Percentiles rank a stretch among this genome's conserved stretches.
Evolutionary conservation across 192 early-diverging fungal genomes (phyloP).

Genomic region (Thamnidium elegans): DNA sequence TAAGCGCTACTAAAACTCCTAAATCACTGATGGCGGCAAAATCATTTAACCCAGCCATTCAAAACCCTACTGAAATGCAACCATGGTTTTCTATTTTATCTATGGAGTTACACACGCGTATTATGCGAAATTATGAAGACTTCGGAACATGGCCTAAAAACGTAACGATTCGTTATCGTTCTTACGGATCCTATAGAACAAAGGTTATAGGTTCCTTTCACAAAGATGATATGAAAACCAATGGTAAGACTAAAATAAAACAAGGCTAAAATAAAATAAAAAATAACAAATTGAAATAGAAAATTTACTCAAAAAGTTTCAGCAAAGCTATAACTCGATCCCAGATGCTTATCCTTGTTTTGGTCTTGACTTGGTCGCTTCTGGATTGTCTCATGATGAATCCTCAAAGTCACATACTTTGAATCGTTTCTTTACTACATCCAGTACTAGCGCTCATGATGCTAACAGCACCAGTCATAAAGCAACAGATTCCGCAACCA

Average conservation of each 20-base stretch:
- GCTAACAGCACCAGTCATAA: not conserved
- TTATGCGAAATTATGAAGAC: conserved; percentile 49
- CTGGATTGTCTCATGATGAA: conserved; percentile 3
- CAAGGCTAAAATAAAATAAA: not conserved
- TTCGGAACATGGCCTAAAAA: conserved; percentile 49
- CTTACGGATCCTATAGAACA: not conserved
- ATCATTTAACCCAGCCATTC: conserved; percentile 35
- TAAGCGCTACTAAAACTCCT: conserved; percentile 28
- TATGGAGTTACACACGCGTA: conserved; percentile 48
- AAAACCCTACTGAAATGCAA: conserved; percentile 23
- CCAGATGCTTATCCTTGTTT: not conserved
- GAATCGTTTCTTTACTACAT: too few relatives aligned
- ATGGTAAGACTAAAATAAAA: not conserved
- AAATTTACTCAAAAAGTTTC: not conserved
- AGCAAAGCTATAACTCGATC: not conserved
- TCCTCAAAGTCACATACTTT: conserved; percentile 7
- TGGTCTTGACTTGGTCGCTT: not conserved
- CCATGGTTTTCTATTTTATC: conserved; percentile 54
- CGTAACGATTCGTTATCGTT: not conserved
- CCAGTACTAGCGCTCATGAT: too few relatives aligned
- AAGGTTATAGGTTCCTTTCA: not conserved
- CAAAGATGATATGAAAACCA: conserved; percentile 11
- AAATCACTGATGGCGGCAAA: conserved; percentile 51
- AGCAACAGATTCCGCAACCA: too few relatives aligned
- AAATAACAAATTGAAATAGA: not conserved